Evolutionary conservation across 129 eudicot species (phyloP), one percentile per base, ranked within the genome.

Genomic region (Lactuca saligna): DNA sequence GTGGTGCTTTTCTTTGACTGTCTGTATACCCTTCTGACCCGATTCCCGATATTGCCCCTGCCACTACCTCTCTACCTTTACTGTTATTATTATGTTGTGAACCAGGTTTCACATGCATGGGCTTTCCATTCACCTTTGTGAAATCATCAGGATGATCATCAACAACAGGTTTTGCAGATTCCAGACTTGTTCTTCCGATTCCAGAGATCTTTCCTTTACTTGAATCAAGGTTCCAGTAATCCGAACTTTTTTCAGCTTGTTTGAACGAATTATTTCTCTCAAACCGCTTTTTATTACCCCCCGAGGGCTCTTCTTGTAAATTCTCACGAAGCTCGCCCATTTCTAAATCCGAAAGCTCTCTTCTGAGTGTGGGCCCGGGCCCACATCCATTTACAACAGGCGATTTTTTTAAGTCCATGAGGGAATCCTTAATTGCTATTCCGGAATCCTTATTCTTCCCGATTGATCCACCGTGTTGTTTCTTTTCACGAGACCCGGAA

Each of bases 291-390:
- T 76, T 83, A 35, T 76, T 83, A 35, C 46, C 57, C n/a, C 68
- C 86, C 25, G 82, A 37, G 58, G 79, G 65, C 74, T 81, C 95
- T 77, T 84, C 89, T 38, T 72, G 72, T 49, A 75, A 61, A 32
- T 87, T 78, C 79, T 93, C 97, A 44, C 97, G 97, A 75, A 93
- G 81, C 79, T 93, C 99, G 41, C 99, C 99, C 85, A 89, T 67
- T 77, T 93, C 99, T 77, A 93, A 83, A 31, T 85, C 97, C 11
- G 97, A 87, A 57, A 49, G 80, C 84, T 87, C 97, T 78, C 97
- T 83, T 71, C 64, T 79, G 33, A 89, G 90, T 16, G 78, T 44
- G 34, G 74, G 62, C 33, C 75, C 82, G 34, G 74, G 62, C 33
- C 75, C 82, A 66, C 85, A 72, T 8, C 87, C 92, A 72, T 87